Percentiles rank a stretch among this genome's conserved stretches.
These are phyloP conservation scores for Anethum foeniculum DNA, from an alignment of 140 eudicot genomes.

Conservation along the genomic window DNA sequence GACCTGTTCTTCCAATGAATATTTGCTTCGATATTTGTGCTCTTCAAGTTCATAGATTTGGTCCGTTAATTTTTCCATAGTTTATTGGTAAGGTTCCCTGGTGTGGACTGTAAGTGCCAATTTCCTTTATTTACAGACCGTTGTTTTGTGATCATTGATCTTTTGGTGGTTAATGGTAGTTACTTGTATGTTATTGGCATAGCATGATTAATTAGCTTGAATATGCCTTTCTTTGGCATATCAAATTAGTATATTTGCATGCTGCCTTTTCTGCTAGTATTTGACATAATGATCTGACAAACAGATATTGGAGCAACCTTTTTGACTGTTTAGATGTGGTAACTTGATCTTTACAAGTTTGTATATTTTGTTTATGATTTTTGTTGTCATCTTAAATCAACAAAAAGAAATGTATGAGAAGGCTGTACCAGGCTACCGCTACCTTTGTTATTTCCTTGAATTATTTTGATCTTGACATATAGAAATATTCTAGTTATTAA, in stretches of 20 bases:
- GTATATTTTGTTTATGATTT: neutral
- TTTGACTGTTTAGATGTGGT: neutral
- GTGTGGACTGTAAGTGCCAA: neutral
- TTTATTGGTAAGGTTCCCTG: neutral
- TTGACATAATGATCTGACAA: neutral
- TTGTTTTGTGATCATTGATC: neutral
- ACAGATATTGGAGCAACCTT: no score
- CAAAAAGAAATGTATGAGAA: neutral
- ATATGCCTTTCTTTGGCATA: neutral
- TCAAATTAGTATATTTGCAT: neutral
- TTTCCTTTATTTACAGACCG: neutral
- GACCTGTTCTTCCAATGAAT: conserved; percentile 85
- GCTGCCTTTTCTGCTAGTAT: neutral
- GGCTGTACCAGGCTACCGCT: neutral
- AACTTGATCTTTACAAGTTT: neutral
- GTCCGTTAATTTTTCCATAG: neutral
- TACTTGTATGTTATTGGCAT: neutral
- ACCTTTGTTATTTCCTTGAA: neutral
- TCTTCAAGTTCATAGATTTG: conserved; percentile 48
- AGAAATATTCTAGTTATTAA: neutral
- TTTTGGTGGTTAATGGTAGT: neutral
- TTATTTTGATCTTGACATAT: neutral
- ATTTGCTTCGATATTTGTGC: conserved; percentile 77
- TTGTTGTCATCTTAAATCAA: neutral
- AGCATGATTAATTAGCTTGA: neutral